A percentile compares a stretch with the other conserved stretches of the same genome.
phyloP scores from a whole-genome alignment of 441 rosid species.

The Dalechampia spathulata region DNA sequence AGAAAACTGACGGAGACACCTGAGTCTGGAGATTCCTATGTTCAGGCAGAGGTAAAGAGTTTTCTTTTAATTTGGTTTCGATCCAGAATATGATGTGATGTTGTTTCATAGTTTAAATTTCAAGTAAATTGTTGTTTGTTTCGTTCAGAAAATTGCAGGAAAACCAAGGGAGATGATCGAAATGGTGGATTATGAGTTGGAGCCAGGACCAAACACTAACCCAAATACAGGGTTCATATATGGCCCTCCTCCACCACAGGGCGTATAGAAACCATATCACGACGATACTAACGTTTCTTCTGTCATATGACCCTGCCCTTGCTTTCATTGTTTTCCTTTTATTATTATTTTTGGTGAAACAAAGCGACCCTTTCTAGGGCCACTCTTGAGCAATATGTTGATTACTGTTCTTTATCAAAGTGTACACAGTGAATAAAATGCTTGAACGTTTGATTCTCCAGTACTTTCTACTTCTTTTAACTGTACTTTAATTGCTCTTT shows the following conservation, averaged over 20 bases:
- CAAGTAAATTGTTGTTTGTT: constrained; percentile 2
- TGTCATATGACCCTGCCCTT: no score
- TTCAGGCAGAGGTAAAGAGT: constrained; percentile 24
- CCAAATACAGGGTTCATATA: constrained; percentile 32
- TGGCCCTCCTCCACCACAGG: constrained; percentile 42
- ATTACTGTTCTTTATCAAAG: no score
- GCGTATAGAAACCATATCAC: constrained; percentile 2
- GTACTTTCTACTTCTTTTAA: no score
- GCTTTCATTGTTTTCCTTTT: no score
- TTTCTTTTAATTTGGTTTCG: neutral
- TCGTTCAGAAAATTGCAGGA: constrained; percentile 29
- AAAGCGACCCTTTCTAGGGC: no score
- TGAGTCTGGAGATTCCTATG: constrained; percentile 19
- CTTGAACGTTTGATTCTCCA: no score
- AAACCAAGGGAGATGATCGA: constrained; percentile 29
- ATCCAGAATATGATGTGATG: neutral
- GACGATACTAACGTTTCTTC: no score
- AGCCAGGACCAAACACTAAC: constrained; percentile 46
- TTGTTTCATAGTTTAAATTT: no score
- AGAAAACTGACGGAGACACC: constrained; percentile 29
- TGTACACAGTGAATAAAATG: no score
- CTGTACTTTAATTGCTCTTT: no score
- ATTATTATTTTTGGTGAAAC: no score
- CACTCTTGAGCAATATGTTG: no score
- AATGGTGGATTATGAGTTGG: constrained; percentile 37